Evolutionary conservation across 2,329 filamentous ascomycete species (phyloP).

Genomic region (Aschersonia sp.): DNA sequence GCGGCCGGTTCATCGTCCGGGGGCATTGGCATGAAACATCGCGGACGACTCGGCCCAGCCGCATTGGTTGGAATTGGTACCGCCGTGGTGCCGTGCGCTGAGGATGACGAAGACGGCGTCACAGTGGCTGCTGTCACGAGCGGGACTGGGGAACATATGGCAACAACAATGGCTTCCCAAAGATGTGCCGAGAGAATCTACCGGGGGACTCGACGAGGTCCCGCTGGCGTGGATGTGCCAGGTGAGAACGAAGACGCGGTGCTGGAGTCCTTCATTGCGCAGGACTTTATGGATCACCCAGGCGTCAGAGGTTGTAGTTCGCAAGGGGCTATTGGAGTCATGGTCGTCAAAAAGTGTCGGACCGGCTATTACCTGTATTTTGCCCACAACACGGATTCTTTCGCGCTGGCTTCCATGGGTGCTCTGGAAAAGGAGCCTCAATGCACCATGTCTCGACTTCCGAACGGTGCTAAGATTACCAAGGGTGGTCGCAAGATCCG

Average conservation of each 20-base stretch:
- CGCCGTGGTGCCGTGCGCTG: slow-evolving; percentile 66
- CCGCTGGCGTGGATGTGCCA: slow-evolving; percentile 44
- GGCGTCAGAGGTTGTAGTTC: slow-evolving; percentile 70
- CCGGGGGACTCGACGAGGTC: slow-evolving; percentile 45
- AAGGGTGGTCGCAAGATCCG: slow-evolving; percentile 37
- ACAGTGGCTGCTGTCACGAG: slow-evolving; percentile 78
- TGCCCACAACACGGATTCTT: slow-evolving; percentile 86
- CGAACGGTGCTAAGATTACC: slow-evolving; percentile 34
- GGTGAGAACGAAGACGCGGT: slow-evolving; percentile 65
- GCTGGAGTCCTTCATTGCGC: slow-evolving; percentile 60
- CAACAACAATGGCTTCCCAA: slow-evolving; percentile 80
- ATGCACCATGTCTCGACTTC: slow-evolving; percentile 77
- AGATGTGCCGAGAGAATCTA: slow-evolving; percentile 79
- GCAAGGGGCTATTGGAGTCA: slow-evolving; percentile 76
- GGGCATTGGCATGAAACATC: slow-evolving; percentile 96
- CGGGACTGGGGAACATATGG: slow-evolving; percentile 96
- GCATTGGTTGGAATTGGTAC: slow-evolving; percentile 86
- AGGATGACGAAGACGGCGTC: slow-evolving; percentile 51
- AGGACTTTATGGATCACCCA: slow-evolving; percentile 90
- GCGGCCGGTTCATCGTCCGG: slow-evolving; percentile 93
- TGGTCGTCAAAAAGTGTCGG: slow-evolving; percentile 73
- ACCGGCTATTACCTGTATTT: slow-evolving; percentile 77
- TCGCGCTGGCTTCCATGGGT: slow-evolving; percentile 79
- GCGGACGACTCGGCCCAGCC: slow-evolving; percentile 79
- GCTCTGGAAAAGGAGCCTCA: slow-evolving; percentile 59